phyloP scores from a whole-genome alignment of 108 stramenopile species.

The Nannochloropsis salina region DNA sequence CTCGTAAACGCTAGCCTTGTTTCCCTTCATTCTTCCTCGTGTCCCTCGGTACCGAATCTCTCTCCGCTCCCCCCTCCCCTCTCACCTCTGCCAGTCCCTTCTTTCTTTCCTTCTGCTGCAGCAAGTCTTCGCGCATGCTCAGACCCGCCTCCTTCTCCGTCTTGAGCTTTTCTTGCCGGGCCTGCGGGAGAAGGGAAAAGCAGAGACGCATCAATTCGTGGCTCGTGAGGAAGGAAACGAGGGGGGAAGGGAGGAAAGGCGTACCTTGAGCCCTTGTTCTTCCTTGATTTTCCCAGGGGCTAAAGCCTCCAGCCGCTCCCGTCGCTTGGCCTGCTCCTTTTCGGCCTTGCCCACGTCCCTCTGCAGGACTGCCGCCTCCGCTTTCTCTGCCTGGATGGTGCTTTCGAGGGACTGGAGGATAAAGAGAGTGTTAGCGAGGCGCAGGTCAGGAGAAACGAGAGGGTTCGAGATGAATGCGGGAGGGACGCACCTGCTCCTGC shows the following conservation, averaged over 20 bases:
- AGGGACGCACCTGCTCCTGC: too few relatives aligned
- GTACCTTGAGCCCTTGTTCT: not conserved
- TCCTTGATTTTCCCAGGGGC: not conserved
- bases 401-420: not conserved
- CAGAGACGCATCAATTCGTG: not conserved
- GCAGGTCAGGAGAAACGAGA: not conserved
- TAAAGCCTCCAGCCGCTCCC: not conserved
- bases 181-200: not conserved
- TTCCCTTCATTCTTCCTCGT: not conserved
- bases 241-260: not conserved
- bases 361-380: conserved; percentile 1
- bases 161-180: not conserved
- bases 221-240: not conserved
- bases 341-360: not conserved
- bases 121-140: not conserved
- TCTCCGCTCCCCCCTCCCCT: not conserved
- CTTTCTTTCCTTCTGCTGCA: not conserved
- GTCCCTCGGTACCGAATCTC: not conserved
- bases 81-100: not conserved
- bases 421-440: not conserved
- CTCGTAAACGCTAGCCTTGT: not conserved
- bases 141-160: not conserved
- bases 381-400: not conserved
- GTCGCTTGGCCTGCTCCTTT: not conserved
- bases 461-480: too few relatives aligned